Conservation (phyloP, 306 rosid genomes). For the Trichosanthes truncata region DNA sequence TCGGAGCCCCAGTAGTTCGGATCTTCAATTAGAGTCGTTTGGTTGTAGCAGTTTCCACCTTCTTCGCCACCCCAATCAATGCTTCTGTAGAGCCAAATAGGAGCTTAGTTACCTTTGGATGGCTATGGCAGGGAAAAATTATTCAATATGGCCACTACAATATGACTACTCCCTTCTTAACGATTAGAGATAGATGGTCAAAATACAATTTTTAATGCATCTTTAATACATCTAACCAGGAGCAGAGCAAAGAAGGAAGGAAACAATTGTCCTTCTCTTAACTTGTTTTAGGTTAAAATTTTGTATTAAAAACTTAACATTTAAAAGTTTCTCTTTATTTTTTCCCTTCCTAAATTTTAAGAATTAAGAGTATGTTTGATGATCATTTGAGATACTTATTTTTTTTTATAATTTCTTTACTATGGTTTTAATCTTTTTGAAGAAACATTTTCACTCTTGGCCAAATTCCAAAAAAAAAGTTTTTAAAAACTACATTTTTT, state of each 20-base stretch:
- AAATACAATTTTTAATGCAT: too few species aligned
- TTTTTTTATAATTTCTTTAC: too few species aligned
- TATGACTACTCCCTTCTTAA: background rate
- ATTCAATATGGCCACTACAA: background rate
- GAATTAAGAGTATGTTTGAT: too few species aligned
- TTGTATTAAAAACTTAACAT: too few species aligned
- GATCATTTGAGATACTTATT: too few species aligned
- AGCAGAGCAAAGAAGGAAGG: background rate
- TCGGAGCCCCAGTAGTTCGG: conserved; percentile 75
- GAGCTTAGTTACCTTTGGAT: background rate
- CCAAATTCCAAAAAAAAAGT: too few species aligned
- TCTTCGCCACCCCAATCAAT: conserved; percentile 73
- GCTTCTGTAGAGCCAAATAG: conserved; percentile 36
- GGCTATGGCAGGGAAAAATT: background rate
- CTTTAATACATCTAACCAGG: background rate
- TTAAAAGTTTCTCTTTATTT: too few species aligned
- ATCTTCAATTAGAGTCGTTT: conserved; percentile 64
- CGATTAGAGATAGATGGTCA: too few species aligned
- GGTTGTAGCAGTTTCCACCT: conserved; percentile 70
- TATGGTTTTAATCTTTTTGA: too few species aligned
- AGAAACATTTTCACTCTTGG: too few species aligned
- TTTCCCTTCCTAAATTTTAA: too few species aligned
- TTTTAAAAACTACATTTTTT: too few species aligned
- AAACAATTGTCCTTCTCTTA: background rate
- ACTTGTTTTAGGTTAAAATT: background rate